Percentiles rank a stretch among this genome's conserved stretches.
Conservation (phyloP, 208 protist genomes). For the Leptomonas seymouri region DNA sequence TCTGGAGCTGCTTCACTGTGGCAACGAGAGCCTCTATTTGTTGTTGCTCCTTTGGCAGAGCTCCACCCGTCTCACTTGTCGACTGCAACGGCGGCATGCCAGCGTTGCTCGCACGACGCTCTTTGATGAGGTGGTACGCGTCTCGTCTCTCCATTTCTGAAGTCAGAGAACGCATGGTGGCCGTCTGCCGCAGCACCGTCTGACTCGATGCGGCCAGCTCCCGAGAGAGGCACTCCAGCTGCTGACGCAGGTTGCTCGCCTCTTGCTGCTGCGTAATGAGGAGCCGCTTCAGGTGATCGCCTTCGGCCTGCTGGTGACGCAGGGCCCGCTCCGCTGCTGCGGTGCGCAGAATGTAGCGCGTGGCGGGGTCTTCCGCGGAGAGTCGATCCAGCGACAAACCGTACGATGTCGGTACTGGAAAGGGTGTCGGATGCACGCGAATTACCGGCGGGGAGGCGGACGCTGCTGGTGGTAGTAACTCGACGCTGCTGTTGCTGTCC, state of each 20-base stretch:
- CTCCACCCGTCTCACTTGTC: background rate
- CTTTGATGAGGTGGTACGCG: slow-evolving; percentile 59
- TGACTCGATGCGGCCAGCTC: slow-evolving; percentile 61
- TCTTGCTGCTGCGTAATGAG: slow-evolving; percentile 37
- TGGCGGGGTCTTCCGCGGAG: slow-evolving; percentile 11
- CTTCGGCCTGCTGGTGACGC: slow-evolving; percentile 46
- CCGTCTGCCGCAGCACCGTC: slow-evolving; percentile 62
- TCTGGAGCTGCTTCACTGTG: slow-evolving; percentile 17
- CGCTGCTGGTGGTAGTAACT: background rate
- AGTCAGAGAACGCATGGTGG: slow-evolving; percentile 45
- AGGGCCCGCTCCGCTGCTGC: slow-evolving; percentile 54
- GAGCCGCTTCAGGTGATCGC: slow-evolving; percentile 47
- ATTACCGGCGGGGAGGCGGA: background rate
- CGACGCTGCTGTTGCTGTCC: background rate
- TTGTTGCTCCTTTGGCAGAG: background rate
- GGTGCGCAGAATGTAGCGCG: slow-evolving; percentile 28
- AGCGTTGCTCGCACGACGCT: slow-evolving; percentile 16
- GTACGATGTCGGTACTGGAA: slow-evolving; percentile 1
- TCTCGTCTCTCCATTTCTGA: slow-evolving; percentile 53
- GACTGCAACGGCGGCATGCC: background rate
- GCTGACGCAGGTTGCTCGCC: slow-evolving; percentile 30
- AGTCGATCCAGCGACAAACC: slow-evolving; percentile 26
- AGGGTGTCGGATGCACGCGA: background rate
- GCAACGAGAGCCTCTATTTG: slow-evolving; percentile 6
- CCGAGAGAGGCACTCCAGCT: slow-evolving; percentile 51